Percentiles rank a stretch among this genome's conserved stretches.
These are phyloP conservation scores for Isabelozyma heimii DNA, from an alignment of 805 yeast genomes.

Conservation along the genomic window DNA sequence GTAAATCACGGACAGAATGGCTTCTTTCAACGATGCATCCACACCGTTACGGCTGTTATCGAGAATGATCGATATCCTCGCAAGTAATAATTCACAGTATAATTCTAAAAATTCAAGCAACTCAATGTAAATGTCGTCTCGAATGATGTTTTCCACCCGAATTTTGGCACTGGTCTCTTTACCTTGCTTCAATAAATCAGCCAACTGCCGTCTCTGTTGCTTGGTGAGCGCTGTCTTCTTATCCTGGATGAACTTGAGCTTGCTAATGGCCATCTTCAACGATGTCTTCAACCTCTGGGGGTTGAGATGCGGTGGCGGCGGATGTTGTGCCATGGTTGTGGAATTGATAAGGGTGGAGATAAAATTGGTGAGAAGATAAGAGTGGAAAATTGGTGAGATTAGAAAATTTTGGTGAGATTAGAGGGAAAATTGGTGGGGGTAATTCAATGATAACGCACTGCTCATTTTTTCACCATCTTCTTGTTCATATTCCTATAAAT, in stretches of 20 bases:
- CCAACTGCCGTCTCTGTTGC: constrained; percentile 67
- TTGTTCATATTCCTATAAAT: too few relatives aligned
- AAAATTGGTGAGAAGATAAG: neutral
- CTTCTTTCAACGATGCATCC: constrained; percentile 69
- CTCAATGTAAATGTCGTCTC: constrained; percentile 80
- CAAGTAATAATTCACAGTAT: constrained; percentile 76
- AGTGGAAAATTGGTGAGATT: neutral
- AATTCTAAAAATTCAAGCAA: constrained; percentile 75
- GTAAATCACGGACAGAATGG: constrained; percentile 66
- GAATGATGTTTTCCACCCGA: constrained; percentile 77
- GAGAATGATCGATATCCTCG: constrained; percentile 64
- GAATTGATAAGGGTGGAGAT: neutral
- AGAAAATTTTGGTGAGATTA: neutral
- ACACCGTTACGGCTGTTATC: constrained; percentile 39
- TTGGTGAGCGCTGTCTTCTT: constrained; percentile 74
- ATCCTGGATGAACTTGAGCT: constrained; percentile 68
- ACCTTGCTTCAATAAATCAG: constrained; percentile 65
- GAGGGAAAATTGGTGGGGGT: neutral
- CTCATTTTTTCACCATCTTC: too few relatives aligned
- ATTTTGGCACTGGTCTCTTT: constrained; percentile 82
- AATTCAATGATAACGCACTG: too few relatives aligned
- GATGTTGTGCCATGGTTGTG: constrained; percentile 2
- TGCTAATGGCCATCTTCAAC: constrained; percentile 67
- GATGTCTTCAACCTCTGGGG: constrained; percentile 37
- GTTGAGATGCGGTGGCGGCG: constrained; percentile 26